Evolutionary conservation across 176 grass and related monocot genomes (phyloP), one percentile per base, ranked within the genome.

Genomic region (Dendrocalamus sinicus): DNA sequence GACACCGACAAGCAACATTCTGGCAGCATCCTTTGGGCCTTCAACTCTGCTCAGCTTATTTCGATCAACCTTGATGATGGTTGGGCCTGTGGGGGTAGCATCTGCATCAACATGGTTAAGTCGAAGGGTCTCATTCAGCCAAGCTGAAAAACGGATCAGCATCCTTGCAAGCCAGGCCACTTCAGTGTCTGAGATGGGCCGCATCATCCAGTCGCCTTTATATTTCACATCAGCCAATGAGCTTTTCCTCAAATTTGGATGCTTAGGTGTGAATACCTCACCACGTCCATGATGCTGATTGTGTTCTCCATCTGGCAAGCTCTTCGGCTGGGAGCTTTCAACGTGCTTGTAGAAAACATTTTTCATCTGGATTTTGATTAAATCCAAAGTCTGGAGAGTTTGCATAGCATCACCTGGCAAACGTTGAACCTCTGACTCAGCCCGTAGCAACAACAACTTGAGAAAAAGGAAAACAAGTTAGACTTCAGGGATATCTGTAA

Each of bases 111-210:
- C 70, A 77, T 20, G 76, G 58, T 88, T 67, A 51, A 97, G 86
- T n/a, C 63, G 77, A 58, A 97, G 80, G 63, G 55, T 73, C 65
- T 87, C 63, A 64, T 94, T 94, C 28, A 91, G 80, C 90, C 90
- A 88, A 76, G 86, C 84, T 14, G 92, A 97, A 69, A 94, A 74
- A 67, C 78, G 75, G 20, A 97, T 86, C 81, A 97, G 78, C 41
- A 75, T 54, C 19, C 62, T 88, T 59, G 88, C 88, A 3, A 97
- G 81, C 88, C 94, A 97, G 40, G 84, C 92, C 66, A 97, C 81
- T 89, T 97, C 94, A 75, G 88, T 85, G 72, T 92, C 85, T 62
- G 88, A 91, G 79, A 97, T 88, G 24, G 90, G 92, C 80, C 90
- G 67, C 37, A 45, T 86, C 92, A 97, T 97, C 92, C 94, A 89